Percentiles rank a stretch among this genome's conserved stretches.
These are phyloP conservation scores for Alternaria sp. DNA, from an alignment of 2,329 filamentous ascomycete genomes.

Conservation along the genomic window DNA sequence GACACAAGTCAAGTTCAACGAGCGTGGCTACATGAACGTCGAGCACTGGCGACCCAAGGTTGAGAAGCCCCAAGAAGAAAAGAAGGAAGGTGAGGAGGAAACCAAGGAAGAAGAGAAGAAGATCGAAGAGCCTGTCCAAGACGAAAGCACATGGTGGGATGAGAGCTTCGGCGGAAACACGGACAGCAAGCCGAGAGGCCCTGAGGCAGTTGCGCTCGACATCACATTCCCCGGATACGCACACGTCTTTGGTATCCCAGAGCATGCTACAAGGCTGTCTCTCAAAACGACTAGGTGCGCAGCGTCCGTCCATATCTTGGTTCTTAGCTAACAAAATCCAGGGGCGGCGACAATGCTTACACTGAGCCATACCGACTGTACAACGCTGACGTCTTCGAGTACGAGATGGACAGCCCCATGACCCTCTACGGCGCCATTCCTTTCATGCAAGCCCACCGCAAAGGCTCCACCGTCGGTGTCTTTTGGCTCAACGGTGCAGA, in stretches of 20 bases:
- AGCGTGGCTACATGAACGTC: constrained; percentile 87
- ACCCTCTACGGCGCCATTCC: constrained; percentile 97
- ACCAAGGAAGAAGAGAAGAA: constrained; percentile 54
- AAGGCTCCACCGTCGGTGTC: constrained; percentile 90
- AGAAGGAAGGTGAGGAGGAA: constrained; percentile 59
- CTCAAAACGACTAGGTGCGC: constrained; percentile 81
- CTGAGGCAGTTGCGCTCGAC: constrained; percentile 89
- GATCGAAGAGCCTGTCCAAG: constrained; percentile 61
- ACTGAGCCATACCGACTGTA: constrained; percentile 92
- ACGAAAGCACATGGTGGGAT: constrained; percentile 97
- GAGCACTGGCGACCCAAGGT: constrained; percentile 95
- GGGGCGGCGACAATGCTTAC: constrained; percentile 83
- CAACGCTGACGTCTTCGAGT: constrained; percentile 98
- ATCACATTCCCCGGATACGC: constrained; percentile 92
- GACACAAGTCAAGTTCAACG: constrained; percentile 87
- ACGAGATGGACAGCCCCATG: constrained; percentile 97
- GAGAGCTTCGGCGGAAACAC: constrained; percentile 95
- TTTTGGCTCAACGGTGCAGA: constrained; percentile 98
- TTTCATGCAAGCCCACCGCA: constrained; percentile 96
- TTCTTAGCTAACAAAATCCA: constrained; percentile 28
- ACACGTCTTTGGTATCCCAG: constrained; percentile 92
- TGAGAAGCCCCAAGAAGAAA: constrained; percentile 62
- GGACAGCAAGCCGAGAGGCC: constrained; percentile 92
- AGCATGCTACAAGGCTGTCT: constrained; percentile 87
- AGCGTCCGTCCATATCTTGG: background rate